A percentile compares a stretch with the other conserved stretches of the same genome.
Conservation (phyloP, 306 rosid species). For the Quercus glauca region DNA sequence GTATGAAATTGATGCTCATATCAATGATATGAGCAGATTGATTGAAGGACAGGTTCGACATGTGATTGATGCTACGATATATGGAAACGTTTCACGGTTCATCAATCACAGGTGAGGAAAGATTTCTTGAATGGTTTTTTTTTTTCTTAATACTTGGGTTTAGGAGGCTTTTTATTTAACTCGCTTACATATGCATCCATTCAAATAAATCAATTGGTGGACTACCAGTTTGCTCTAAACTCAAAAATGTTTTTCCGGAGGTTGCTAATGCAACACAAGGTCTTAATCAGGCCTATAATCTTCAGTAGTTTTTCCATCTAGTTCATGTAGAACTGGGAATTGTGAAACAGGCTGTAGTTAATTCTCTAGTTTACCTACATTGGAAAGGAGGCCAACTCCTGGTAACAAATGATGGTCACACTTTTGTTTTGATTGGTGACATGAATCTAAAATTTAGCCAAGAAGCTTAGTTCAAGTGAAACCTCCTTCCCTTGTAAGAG, state of each 20-base stretch:
- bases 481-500: too few relatives aligned
- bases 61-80: constrained; percentile 68
- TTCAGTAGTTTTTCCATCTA: background rate
- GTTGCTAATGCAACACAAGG: background rate
- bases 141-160: background rate
- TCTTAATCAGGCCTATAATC: background rate
- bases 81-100: constrained; percentile 92
- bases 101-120: constrained; percentile 81
- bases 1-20: constrained; percentile 57
- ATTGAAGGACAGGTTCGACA: constrained; percentile 61
- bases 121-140: constrained; percentile 3
- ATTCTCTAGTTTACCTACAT: background rate
- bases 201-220: background rate
- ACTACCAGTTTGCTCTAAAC: background rate
- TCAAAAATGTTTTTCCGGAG: background rate
- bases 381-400: background rate
- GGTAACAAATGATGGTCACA: background rate
- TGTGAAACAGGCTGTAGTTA: background rate
- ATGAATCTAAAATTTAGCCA: too few relatives aligned
- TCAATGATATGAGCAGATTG: constrained; percentile 87
- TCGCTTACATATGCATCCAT: background rate
- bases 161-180: background rate
- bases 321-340: background rate
- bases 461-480: too few relatives aligned
- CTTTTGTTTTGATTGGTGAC: background rate